phyloP scores from a whole-genome alignment of 202 grass and related monocot genomes.

The Elaeis oleifera region DNA sequence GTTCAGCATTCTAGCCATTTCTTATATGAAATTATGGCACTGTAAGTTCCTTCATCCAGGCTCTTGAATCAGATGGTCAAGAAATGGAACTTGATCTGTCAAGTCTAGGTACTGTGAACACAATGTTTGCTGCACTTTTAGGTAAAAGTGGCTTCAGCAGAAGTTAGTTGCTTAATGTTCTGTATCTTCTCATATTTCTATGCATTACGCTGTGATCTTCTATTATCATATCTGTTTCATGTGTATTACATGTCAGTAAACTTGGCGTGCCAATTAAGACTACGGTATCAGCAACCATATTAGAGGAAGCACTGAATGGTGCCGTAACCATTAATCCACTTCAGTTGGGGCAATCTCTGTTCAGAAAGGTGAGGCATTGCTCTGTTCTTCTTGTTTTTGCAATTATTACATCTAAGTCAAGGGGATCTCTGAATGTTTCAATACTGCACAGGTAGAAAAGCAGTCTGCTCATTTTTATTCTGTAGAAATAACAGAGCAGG shows the following conservation, averaged over 20 bases:
- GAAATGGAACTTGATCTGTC: constrained; percentile 96
- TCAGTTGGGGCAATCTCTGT: constrained; percentile 49
- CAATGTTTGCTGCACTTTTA: constrained; percentile 94
- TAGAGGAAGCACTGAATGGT: constrained; percentile 86
- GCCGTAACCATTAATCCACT: constrained; percentile 53
- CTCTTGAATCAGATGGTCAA: constrained; percentile 79
- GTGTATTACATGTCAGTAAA: constrained; percentile 43
- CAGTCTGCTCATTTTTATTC: constrained; percentile 98
- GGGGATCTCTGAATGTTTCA: constrained; percentile 9
- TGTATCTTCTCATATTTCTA: constrained; percentile 13
- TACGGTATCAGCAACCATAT: constrained; percentile 90
- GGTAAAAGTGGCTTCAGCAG: constrained; percentile 37
- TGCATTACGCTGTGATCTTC: neutral
- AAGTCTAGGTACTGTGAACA: constrained; percentile 97
- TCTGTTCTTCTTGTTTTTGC: constrained; percentile 2
- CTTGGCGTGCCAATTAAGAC: constrained; percentile 97
- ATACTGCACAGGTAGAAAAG: constrained; percentile 76
- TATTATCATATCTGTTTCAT: neutral
- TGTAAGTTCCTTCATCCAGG: constrained; percentile 39
- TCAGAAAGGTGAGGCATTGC: constrained; percentile 52
- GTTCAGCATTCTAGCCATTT: no score
- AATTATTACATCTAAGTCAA: constrained; percentile 11
- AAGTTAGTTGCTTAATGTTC: constrained; percentile 14
- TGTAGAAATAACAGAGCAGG: constrained; percentile 77
- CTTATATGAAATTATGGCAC: no score